A percentile compares a stretch with the other conserved stretches of the same genome.
Evolutionary conservation across 2,329 filamentous ascomycete species (phyloP).

Genomic region (Neofusicoccum laricinum): DNA sequence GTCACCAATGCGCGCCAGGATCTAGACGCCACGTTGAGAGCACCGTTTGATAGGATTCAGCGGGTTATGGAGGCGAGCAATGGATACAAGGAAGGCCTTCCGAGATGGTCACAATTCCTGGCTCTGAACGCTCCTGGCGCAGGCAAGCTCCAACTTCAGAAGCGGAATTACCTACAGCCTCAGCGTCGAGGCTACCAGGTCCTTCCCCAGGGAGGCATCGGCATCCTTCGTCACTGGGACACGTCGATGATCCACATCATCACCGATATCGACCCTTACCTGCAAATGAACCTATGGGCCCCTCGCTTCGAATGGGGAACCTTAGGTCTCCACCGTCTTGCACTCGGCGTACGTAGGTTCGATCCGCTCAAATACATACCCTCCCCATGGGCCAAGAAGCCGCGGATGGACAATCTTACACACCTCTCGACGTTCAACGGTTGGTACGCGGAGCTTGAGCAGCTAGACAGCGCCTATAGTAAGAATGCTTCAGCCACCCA

Average conservation of each 20-base stretch:
- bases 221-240: background rate
- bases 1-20: background rate
- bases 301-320: constrained; percentile 1
- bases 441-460: too few species aligned
- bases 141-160: background rate
- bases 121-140: background rate
- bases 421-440: too few species aligned
- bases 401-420: too few species aligned
- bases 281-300: background rate
- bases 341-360: background rate
- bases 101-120: constrained; percentile 1
- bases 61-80: background rate
- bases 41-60: background rate
- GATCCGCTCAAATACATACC: too few species aligned
- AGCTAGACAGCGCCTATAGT: too few species aligned
- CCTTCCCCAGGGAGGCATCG: background rate
- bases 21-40: background rate
- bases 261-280: background rate
- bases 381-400: too few species aligned
- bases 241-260: background rate
- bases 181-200: background rate
- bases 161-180: too few species aligned
- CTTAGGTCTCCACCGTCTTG: background rate
- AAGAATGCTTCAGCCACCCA: too few species aligned
- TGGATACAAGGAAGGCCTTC: background rate